Evolutionary conservation across 176 grass and related monocot species (phyloP).

Genomic region (Microstegium vimineum): DNA sequence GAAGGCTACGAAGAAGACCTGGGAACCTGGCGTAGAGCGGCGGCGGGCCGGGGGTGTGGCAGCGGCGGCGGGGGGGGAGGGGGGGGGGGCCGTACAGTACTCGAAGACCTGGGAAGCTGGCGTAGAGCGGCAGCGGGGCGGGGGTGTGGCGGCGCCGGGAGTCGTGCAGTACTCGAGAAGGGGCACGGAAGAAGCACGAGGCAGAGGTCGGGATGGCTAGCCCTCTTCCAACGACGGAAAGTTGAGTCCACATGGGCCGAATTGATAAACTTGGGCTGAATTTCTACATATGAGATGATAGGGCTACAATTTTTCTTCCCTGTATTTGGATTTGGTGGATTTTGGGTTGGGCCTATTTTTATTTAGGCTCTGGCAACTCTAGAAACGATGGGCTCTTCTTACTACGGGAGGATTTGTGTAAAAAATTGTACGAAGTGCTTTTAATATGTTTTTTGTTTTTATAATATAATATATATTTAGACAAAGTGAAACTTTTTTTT

Average conservation of each 20-base stretch:
- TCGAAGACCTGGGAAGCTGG: no score
- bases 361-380: background rate
- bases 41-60: no score
- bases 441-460: no score
- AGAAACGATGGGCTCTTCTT: no score
- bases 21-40: background rate
- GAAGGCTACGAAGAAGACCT: background rate
- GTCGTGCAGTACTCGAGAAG: no score
- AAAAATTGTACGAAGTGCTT: no score
- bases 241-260: background rate
- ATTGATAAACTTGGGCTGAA: background rate
- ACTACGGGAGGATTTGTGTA: no score
- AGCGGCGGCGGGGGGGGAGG: no score
- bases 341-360: background rate
- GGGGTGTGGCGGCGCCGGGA: no score
- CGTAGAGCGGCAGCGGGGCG: no score
- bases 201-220: background rate
- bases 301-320: background rate
- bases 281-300: background rate
- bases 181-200: background rate
- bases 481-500: no score
- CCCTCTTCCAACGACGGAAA: background rate
- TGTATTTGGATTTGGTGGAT: background rate
- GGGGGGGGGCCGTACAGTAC: background rate
- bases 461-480: no score